phyloP scores from a whole-genome alignment of 805 yeast species.

The Yamadazyma endophytica region DNA sequence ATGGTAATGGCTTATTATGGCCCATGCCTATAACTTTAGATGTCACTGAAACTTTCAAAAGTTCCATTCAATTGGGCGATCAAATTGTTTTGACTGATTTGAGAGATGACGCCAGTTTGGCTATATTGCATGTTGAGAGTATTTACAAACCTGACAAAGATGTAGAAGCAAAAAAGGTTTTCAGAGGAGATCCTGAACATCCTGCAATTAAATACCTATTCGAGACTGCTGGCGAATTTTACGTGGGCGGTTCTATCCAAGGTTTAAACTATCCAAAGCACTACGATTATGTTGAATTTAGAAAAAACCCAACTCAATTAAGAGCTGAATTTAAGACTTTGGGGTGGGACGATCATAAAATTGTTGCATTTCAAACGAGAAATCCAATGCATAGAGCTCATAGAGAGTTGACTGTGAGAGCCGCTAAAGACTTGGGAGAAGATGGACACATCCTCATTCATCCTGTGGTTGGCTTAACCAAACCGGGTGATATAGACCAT shows the following conservation, averaged over 20 bases:
- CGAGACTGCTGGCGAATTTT: conserved; percentile 74
- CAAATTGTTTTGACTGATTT: conserved; percentile 75
- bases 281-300: conserved; percentile 81
- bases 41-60: conserved; percentile 48
- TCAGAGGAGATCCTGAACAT: conserved; percentile 96
- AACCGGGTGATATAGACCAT: conserved; percentile 97
- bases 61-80: conserved; percentile 46
- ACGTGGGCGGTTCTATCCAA: conserved; percentile 84
- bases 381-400: conserved; percentile 99
- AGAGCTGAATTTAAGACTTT: conserved; percentile 76
- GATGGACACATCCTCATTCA: conserved; percentile 76
- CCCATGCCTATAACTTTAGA: conserved; percentile 92
- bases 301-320: conserved; percentile 88
- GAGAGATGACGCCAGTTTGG: conserved; percentile 73
- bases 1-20: conserved; percentile 69
- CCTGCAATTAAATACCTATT: conserved; percentile 79
- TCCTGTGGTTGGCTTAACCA: conserved; percentile 95
- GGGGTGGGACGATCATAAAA: conserved; percentile 70
- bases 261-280: conserved; percentile 83
- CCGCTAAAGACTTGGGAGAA: conserved; percentile 89
- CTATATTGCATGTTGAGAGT: conserved; percentile 75
- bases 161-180: conserved; percentile 78
- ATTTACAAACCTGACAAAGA: conserved; percentile 78
- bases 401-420: conserved; percentile 91
- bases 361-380: conserved; percentile 97